These are phyloP conservation scores for Aspergillus ellipticus DNA, from an alignment of 495 filamentous ascomycete species.

Conservation along the genomic window DNA sequence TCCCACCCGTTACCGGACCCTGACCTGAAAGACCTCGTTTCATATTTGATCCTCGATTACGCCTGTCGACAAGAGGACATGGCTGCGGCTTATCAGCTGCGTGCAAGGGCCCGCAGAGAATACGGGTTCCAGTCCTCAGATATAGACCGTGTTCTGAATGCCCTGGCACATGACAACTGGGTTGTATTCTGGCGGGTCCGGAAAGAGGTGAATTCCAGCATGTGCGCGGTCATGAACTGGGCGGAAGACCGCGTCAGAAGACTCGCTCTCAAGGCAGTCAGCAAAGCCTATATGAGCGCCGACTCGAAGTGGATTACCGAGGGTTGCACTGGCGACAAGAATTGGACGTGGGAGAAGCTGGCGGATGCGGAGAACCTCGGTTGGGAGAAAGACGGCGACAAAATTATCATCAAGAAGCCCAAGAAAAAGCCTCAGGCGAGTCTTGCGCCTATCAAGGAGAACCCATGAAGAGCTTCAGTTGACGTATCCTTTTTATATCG, in stretches of 20 bases:
- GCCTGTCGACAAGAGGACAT: slow-evolving; percentile 81
- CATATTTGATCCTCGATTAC: slow-evolving; percentile 81
- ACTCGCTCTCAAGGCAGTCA: slow-evolving; percentile 78
- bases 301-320: slow-evolving; percentile 49
- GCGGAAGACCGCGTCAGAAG: slow-evolving; percentile 65
- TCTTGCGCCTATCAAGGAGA: slow-evolving; percentile 19
- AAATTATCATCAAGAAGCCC: slow-evolving; percentile 65
- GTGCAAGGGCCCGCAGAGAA: slow-evolving; percentile 38
- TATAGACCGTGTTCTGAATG: slow-evolving; percentile 62
- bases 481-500: not conserved
- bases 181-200: slow-evolving; percentile 69
- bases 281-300: slow-evolving; percentile 72
- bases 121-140: slow-evolving; percentile 57
- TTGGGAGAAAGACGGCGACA: slow-evolving; percentile 71
- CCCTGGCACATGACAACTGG: slow-evolving; percentile 79
- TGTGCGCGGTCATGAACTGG: slow-evolving; percentile 73
- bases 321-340: slow-evolving; percentile 54
- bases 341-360: slow-evolving; percentile 70
- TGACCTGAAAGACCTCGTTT: slow-evolving; percentile 72
- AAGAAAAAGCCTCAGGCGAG: slow-evolving; percentile 31
- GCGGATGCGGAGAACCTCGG: slow-evolving; percentile 62
- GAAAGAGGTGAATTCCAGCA: slow-evolving; percentile 70
- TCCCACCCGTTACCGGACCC: slow-evolving; percentile 56
- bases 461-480: slow-evolving; percentile 6
- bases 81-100: slow-evolving; percentile 63